Evolutionary conservation across 1,284 basidiomycete genomes (phyloP).

Genomic region (Apiotrichum sp.): DNA sequence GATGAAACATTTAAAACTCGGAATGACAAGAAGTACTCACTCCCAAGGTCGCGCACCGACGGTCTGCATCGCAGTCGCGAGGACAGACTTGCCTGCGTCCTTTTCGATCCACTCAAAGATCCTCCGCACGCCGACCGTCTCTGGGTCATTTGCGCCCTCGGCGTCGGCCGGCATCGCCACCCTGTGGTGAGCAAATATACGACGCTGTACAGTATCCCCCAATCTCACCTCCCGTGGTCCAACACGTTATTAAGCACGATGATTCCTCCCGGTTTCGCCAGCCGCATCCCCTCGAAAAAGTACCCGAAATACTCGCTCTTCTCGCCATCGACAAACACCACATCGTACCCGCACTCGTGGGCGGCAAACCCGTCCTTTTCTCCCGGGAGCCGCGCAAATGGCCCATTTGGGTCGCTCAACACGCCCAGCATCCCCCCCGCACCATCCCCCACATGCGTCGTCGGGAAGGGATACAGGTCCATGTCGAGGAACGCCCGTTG

Average conservation of each 20-base stretch:
- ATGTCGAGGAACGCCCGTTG: constrained; percentile 34
- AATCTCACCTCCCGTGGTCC: constrained; percentile 30
- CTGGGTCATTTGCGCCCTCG: constrained; percentile 14
- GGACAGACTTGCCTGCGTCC: constrained; percentile 37
- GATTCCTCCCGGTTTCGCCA: constrained; percentile 33
- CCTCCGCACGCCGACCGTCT: constrained; percentile 30
- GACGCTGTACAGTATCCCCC: no score
- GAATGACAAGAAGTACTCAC: constrained; percentile 31
- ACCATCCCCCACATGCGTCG: constrained; percentile 30
- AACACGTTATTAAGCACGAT: constrained; percentile 39
- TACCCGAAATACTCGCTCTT: constrained; percentile 34
- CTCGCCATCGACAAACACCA: constrained; percentile 42
- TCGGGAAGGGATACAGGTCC: constrained; percentile 40
- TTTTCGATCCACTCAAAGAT: constrained; percentile 40
- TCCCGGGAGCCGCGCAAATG: constrained; percentile 23
- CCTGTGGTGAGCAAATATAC: not conserved
- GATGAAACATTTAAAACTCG: no score
- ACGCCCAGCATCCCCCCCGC: constrained; percentile 30
- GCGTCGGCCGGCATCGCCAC: constrained; percentile 16
- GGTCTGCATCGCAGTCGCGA: constrained; percentile 35
- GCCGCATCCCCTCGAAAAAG: constrained; percentile 30
- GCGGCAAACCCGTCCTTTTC: constrained; percentile 13
- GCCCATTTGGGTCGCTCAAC: constrained; percentile 21
- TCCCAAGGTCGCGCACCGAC: constrained; percentile 41
- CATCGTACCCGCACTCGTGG: constrained; percentile 31